A percentile compares a stretch with the other conserved stretches of the same genome.
These are phyloP conservation scores for Penicillium coffeae DNA, from an alignment of 495 filamentous ascomycete species.

Conservation along the genomic window DNA sequence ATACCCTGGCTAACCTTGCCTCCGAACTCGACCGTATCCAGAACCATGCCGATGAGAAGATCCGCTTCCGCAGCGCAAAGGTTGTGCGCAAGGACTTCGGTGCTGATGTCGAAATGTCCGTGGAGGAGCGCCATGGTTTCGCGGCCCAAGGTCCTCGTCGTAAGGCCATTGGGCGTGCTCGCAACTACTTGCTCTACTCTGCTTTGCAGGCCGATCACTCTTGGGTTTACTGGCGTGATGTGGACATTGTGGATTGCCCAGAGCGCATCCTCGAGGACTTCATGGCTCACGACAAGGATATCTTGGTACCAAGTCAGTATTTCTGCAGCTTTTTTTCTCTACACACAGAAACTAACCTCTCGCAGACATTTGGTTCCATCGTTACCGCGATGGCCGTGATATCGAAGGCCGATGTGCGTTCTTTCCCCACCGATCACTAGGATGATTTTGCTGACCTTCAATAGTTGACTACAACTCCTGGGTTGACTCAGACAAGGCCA, in stretches of 20 bases:
- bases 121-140: constrained; percentile 81
- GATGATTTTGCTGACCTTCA: constrained; percentile 16
- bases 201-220: constrained; percentile 89
- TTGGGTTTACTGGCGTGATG: constrained; percentile 99
- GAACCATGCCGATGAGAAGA: constrained; percentile 64
- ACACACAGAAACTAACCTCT: constrained; percentile 20
- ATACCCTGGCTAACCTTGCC: constrained; percentile 76
- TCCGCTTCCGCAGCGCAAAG: constrained; percentile 75
- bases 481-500: constrained; percentile 85
- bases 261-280: constrained; percentile 89
- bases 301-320: constrained; percentile 94
- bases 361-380: constrained; percentile 95
- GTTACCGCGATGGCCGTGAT: constrained; percentile 75
- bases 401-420: constrained; percentile 90
- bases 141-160: constrained; percentile 84
- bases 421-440: neutral
- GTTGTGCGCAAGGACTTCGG: constrained; percentile 92
- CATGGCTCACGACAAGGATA: constrained; percentile 85
- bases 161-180: constrained; percentile 82
- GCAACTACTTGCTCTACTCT: constrained; percentile 85
- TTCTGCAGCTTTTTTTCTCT: neutral
- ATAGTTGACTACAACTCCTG: constrained; percentile 98
- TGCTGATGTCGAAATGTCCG: constrained; percentile 59
- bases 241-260: constrained; percentile 91
- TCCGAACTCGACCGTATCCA: constrained; percentile 86